Percentiles rank a stretch among this genome's conserved stretches.
Conservation (phyloP, 2,329 filamentous ascomycete genomes). For the Salinomyces thailandicus region DNA sequence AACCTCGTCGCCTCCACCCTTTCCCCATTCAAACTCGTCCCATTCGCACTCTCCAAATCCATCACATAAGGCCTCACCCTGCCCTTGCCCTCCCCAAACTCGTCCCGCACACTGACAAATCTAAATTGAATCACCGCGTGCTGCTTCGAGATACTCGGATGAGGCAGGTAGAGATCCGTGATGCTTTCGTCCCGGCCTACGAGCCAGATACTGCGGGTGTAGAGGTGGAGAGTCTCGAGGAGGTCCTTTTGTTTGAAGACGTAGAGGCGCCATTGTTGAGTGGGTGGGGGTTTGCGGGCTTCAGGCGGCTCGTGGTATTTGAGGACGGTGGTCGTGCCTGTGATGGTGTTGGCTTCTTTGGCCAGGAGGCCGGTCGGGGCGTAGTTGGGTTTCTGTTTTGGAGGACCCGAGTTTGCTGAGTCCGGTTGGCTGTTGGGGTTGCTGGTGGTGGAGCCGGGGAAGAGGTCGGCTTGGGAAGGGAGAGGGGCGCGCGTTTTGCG, state of each 20-base stretch:
- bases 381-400: slow-evolving; percentile 85
- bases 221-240: slow-evolving; percentile 70
- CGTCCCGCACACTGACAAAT: slow-evolving; percentile 69
- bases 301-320: slow-evolving; percentile 96
- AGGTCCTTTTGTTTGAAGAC: slow-evolving; percentile 75
- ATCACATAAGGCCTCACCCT: slow-evolving; percentile 70
- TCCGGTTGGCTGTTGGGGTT: slow-evolving; percentile 5
- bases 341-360: slow-evolving; percentile 75
- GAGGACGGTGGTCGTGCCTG: slow-evolving; percentile 64
- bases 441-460: slow-evolving; percentile 23
- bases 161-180: slow-evolving; percentile 73
- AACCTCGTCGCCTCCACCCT: slow-evolving; percentile 65
- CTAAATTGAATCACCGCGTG: slow-evolving; percentile 94
- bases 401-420: slow-evolving; percentile 27
- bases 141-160: slow-evolving; percentile 89
- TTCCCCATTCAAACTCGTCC: slow-evolving; percentile 71
- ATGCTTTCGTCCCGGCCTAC: slow-evolving; percentile 71
- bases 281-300: slow-evolving; percentile 72
- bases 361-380: slow-evolving; percentile 70
- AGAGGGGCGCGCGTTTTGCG: slow-evolving; percentile 33
- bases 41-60: slow-evolving; percentile 88
- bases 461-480: slow-evolving; percentile 38
- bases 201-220: slow-evolving; percentile 76
- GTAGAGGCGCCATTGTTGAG: slow-evolving; percentile 78
- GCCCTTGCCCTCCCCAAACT: slow-evolving; percentile 74